A percentile compares a stretch with the other conserved stretches of the same genome.
phyloP scores from a whole-genome alignment of 331 rosid species.

The Acacia pycnantha region DNA sequence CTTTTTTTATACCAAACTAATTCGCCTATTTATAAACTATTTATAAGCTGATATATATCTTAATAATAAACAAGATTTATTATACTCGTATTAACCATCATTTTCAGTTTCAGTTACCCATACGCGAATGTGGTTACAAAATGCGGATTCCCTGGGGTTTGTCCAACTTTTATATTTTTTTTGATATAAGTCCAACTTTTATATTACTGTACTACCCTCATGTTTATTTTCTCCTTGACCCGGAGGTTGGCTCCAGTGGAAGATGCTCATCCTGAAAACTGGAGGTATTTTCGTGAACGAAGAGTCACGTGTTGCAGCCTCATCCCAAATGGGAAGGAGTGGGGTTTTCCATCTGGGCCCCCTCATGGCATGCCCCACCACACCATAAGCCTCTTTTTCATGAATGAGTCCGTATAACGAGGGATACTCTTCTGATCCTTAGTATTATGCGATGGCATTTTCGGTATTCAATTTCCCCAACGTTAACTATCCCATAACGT shows the following conservation, averaged over 20 bases:
- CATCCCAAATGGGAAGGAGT: constrained; percentile 9
- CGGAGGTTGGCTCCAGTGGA: background rate
- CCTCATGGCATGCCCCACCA: constrained; percentile 29
- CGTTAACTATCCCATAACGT: background rate
- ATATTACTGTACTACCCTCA: constrained; percentile 21
- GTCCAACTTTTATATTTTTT: background rate
- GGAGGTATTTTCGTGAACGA: constrained; percentile 32
- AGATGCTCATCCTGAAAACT: background rate
- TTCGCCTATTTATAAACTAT: too few species aligned
- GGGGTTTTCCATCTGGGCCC: constrained; percentile 18
- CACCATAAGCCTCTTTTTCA: constrained; percentile 30
- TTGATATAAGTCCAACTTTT: background rate
- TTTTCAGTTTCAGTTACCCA: background rate
- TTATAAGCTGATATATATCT: too few species aligned
- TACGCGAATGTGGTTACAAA: background rate
- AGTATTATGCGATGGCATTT: constrained; percentile 6
- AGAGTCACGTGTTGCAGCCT: background rate
- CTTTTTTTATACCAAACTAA: too few species aligned
- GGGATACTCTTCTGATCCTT: constrained; percentile 15
- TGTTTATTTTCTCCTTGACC: constrained; percentile 3
- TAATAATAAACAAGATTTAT: too few species aligned
- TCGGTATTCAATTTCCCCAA: background rate
- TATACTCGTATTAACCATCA: constrained; percentile 8
- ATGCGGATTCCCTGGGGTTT: background rate
- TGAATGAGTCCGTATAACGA: constrained; percentile 33